A percentile compares a stretch with the other conserved stretches of the same genome.
phyloP scores from a whole-genome alignment of 2,329 filamentous ascomycete genomes.

The Sphaerulina vaccinii region DNA sequence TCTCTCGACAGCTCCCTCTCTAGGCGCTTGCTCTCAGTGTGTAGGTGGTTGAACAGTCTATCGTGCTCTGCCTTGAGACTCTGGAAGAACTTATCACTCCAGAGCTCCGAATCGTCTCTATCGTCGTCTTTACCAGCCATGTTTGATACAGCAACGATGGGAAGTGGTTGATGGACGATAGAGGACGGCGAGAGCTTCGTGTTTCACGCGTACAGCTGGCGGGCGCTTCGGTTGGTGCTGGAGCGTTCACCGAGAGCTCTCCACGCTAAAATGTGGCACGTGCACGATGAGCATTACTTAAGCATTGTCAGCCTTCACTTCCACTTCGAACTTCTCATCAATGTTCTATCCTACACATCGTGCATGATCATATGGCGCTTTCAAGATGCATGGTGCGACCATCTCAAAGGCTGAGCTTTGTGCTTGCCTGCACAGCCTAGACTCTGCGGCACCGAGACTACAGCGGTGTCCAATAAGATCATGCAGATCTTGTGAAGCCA shows the following conservation, averaged over 20 bases:
- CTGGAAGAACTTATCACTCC: slow-evolving; percentile 14
- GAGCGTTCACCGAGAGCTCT: not conserved
- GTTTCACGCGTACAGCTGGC: slow-evolving; percentile 5
- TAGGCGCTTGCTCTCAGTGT: slow-evolving; percentile 15
- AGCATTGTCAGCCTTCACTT: no score
- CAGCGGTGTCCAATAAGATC: no score
- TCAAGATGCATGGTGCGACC: no score
- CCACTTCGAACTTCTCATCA: no score
- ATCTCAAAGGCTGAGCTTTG: no score
- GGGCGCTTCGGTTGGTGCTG: slow-evolving; percentile 1
- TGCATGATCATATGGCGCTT: no score
- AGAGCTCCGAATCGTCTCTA: slow-evolving; percentile 9
- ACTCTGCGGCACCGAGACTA: no score
- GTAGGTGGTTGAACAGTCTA: slow-evolving; percentile 14
- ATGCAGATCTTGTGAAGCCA: no score
- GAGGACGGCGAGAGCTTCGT: not conserved
- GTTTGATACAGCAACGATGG: not conserved
- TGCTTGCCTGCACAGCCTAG: no score
- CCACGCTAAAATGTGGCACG: not conserved
- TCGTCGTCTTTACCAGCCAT: slow-evolving; percentile 20
- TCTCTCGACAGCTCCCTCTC: slow-evolving; percentile 8
- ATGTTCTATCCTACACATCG: no score
- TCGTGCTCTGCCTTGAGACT: slow-evolving; percentile 19
- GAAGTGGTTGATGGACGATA: slow-evolving; percentile 1
- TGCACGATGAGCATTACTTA: no score